Evolutionary conservation across 2,329 filamentous ascomycete genomes (phyloP).

Genomic region (Orbilia javanica): DNA sequence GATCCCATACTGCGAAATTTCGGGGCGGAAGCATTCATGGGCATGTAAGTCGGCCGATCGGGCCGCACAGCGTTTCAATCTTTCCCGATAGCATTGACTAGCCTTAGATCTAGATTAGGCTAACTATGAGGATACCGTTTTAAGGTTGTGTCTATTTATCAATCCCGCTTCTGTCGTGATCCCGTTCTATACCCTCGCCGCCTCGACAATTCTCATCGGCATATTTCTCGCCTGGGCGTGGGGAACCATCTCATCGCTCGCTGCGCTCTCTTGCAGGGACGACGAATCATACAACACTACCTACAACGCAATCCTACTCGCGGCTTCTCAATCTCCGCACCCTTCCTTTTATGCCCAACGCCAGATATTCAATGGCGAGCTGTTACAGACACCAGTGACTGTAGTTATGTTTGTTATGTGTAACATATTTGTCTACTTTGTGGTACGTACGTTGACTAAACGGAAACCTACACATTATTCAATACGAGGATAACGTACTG

Average conservation of each 20-base stretch:
- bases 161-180: conserved; percentile 68
- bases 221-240: conserved; percentile 69
- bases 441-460: conserved; percentile 62
- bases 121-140: background rate
- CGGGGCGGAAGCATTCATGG: conserved; percentile 67
- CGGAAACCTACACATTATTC: background rate
- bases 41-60: conserved; percentile 35
- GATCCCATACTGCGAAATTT: background rate
- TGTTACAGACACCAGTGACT: conserved; percentile 68
- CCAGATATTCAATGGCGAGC: conserved; percentile 67
- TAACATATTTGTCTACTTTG: conserved; percentile 67
- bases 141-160: conserved; percentile 66
- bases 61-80: too few relatives aligned
- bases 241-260: conserved; percentile 69
- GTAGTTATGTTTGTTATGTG: conserved; percentile 65
- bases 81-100: too few relatives aligned
- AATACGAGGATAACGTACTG: background rate
- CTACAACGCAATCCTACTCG: conserved; percentile 64
- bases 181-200: conserved; percentile 67
- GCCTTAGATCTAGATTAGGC: too few relatives aligned
- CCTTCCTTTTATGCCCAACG: conserved; percentile 63
- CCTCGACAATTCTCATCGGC: conserved; percentile 67
- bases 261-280: conserved; percentile 67
- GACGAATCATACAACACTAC: conserved; percentile 64
- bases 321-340: conserved; percentile 64